phyloP scores from a whole-genome alignment of 1,139 yeast genomes.

The Saccharomyces hybrid region DNA sequence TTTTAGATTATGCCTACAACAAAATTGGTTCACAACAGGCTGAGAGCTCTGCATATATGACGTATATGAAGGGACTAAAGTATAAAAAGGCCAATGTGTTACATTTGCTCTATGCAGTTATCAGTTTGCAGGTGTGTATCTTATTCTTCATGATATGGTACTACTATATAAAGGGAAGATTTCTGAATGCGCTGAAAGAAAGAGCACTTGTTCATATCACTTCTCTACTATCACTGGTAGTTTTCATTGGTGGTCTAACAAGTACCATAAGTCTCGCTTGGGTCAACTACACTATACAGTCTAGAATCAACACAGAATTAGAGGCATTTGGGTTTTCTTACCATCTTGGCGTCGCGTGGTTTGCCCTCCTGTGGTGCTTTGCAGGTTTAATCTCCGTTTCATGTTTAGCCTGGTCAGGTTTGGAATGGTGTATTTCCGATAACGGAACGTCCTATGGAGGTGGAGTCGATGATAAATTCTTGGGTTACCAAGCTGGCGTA shows the following conservation, averaged over 20 bases:
- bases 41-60: conserved; percentile 8
- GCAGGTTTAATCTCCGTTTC: conserved; percentile 18
- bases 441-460: conserved; percentile 10
- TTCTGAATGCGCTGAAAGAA: conserved; percentile 17
- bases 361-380: conserved; percentile 19
- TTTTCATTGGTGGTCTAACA: conserved; percentile 19
- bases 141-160: conserved; percentile 18
- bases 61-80: conserved; percentile 11
- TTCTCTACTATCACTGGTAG: conserved; percentile 20
- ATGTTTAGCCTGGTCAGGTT: conserved; percentile 28
- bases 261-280: conserved; percentile 15
- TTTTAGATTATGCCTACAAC: conserved; percentile 27
- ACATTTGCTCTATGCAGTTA: conserved; percentile 13
- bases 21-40: neutral
- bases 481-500: conserved; percentile 11
- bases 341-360: conserved; percentile 24
- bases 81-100: conserved; percentile 15
- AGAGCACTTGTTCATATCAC: conserved; percentile 19
- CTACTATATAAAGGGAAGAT: conserved; percentile 24
- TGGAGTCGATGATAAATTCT: conserved; percentile 10
- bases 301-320: conserved; percentile 21
- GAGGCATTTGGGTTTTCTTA: conserved; percentile 24
- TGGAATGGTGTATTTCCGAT: conserved; percentile 30
- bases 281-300: conserved; percentile 16
- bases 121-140: conserved; percentile 12